Base-by-base conservation (phyloP, 2,329 filamentous ascomycete species). In the Diaporthe sp. region DNA sequence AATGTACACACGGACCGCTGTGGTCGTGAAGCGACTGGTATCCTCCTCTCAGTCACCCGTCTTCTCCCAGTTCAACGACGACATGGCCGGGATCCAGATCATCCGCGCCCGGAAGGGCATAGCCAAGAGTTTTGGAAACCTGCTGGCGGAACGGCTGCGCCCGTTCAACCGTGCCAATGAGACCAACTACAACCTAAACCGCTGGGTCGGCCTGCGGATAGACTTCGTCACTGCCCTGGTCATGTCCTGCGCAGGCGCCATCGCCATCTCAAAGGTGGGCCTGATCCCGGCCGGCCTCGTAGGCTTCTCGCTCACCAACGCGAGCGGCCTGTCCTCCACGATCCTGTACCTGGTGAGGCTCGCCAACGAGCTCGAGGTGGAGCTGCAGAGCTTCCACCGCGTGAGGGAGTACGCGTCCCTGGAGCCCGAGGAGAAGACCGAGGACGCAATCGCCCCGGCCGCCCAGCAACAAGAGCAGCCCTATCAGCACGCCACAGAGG, bases 351-450 rank as follows among this genome's bases (percentile, higher is more conserved):
- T 91, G 49, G 89, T 91, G 12, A 86, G 89, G 37, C 82, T 84
- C 19, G 88, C 89, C 84, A 91, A 91, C 76, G 88, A 90, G 76
- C 83, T 90, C 17, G 89, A 91, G 79, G 85, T 91, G 0, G 89
- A 91, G 79, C 84, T 91, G 79, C 89, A 91, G 79, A 89, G 88
- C 68, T 83, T 83, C 75, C 77, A 83, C 60, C 81, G 82, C n/a
- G 77, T 83, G n/a, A 60, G 77, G 17, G 81, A 83, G 55, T 83
- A 82, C 57, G 79, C 78, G 15, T 79, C 81, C 1, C 75, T 82
- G 65, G 77, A 80, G 60, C 78, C 80, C 10, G 82, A 82, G 46
- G 80, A 81, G 22, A 77, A 79, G 60, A 46, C 72, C 19, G 76
- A 75, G 25, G 78, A 77, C 22, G 73, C 42, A 37, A 25, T 19